Conservation (phyloP, 2,329 filamentous ascomycete species). For the Colletotrichum truncatum region DNA sequence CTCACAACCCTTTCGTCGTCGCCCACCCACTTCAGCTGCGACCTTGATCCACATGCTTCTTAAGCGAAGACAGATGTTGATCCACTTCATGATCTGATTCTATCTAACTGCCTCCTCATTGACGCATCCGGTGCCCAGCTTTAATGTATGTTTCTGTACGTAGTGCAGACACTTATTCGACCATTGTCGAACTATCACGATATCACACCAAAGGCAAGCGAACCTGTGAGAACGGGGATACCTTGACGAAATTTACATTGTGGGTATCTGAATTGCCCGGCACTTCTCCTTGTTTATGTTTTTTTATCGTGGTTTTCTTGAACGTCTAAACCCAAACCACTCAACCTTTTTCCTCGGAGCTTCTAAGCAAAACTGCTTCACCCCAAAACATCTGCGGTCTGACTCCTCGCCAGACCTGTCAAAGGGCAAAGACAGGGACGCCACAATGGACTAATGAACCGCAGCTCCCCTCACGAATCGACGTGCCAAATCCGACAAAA, state of each 20-base stretch:
- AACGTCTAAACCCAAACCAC: too few relatives aligned
- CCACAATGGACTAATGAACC: neutral
- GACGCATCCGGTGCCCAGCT: slow-evolving; percentile 17
- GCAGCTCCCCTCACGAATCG: neutral
- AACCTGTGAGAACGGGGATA: neutral
- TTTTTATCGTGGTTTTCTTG: too few relatives aligned
- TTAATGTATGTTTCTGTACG: neutral
- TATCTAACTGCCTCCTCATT: neutral
- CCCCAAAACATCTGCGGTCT: neutral
- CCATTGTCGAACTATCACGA: neutral
- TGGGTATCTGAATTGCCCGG: neutral
- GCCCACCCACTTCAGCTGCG: neutral
- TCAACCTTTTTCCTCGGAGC: too few relatives aligned
- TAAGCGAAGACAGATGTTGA: neutral
- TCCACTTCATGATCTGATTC: slow-evolving; percentile 26
- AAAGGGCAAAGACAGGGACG: slow-evolving; percentile 3
- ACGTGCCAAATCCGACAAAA: slow-evolving; percentile 1
- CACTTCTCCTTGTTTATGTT: too few relatives aligned
- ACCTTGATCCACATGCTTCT: neutral
- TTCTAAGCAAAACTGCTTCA: neutral
- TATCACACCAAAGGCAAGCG: neutral
- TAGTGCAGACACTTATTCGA: neutral
- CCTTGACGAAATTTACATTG: neutral
- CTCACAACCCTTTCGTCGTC: slow-evolving; percentile 2
- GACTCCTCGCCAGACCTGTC: neutral